These are phyloP conservation scores for Geotrichum reessii DNA, from an alignment of 1,139 yeast genomes.

Conservation along the genomic window DNA sequence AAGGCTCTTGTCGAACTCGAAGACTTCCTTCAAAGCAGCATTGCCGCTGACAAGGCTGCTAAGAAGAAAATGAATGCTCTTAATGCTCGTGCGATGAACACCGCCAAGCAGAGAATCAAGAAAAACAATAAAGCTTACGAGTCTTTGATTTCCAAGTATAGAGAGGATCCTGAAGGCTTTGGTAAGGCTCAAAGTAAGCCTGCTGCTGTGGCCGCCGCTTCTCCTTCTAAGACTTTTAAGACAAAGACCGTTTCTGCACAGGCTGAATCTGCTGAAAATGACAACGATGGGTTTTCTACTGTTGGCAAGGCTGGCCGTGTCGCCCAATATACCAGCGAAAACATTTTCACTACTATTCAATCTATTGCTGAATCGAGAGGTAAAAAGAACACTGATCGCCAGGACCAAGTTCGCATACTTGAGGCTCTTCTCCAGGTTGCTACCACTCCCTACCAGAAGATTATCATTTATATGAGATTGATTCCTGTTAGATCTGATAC, in stretches of 20 bases:
- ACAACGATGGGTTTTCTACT: slow-evolving; percentile 39
- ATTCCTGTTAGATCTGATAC: slow-evolving; percentile 86
- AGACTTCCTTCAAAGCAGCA: slow-evolving; percentile 54
- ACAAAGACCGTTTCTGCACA: slow-evolving; percentile 19
- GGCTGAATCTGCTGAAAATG: slow-evolving; percentile 27
- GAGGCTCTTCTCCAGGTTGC: slow-evolving; percentile 57
- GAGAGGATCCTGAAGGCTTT: slow-evolving; percentile 67
- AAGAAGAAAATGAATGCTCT: slow-evolving; percentile 75
- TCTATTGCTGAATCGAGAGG: slow-evolving; percentile 86
- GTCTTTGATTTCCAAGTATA: slow-evolving; percentile 52
- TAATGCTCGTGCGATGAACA: slow-evolving; percentile 81
- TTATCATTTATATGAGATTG: slow-evolving; percentile 72
- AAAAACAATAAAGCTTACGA: slow-evolving; percentile 69
- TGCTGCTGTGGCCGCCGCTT: slow-evolving; percentile 31
- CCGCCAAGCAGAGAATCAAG: slow-evolving; percentile 81
- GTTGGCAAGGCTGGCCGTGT: slow-evolving; percentile 41
- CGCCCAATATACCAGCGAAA: slow-evolving; percentile 36
- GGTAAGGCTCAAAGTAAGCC: slow-evolving; percentile 48
- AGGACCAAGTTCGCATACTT: slow-evolving; percentile 67
- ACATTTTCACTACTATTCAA: slow-evolving; percentile 68
- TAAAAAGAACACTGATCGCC: slow-evolving; percentile 84
- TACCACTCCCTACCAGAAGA: slow-evolving; percentile 61
- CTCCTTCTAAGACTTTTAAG: slow-evolving; percentile 16
- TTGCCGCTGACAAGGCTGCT: slow-evolving; percentile 52
- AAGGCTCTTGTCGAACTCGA: slow-evolving; percentile 68